Evolutionary conservation across 2,329 filamentous ascomycete species (phyloP).

Genomic region (Aspergillus bombycis): DNA sequence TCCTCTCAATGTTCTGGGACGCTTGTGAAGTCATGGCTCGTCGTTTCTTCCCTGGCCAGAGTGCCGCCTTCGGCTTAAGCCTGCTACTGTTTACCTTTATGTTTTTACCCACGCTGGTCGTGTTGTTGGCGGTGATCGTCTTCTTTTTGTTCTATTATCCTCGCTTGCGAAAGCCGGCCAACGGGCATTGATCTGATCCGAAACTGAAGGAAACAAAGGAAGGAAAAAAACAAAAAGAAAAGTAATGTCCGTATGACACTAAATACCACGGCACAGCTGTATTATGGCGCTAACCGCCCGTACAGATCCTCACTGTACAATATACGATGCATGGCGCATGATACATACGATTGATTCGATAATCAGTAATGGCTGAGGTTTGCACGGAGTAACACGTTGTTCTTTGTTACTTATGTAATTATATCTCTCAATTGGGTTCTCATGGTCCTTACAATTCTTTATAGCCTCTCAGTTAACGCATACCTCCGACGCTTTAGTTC

Average conservation of each 20-base stretch:
- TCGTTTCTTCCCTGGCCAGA: constrained; percentile 30
- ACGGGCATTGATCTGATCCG: background rate
- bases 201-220: too few species aligned
- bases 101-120: constrained; percentile 38
- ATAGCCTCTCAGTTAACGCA: background rate
- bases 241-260: background rate
- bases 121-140: constrained; percentile 34
- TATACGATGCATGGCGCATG: background rate
- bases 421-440: background rate
- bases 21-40: constrained; percentile 33
- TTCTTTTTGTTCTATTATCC: constrained; percentile 38
- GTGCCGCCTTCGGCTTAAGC: constrained; percentile 34
- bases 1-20: constrained; percentile 19
- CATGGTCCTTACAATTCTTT: background rate
- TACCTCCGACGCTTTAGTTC: background rate
- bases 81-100: constrained; percentile 38
- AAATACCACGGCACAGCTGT: too few species aligned
- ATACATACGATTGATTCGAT: background rate
- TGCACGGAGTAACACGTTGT: background rate
- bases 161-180: constrained; percentile 23
- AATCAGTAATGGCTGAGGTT: background rate
- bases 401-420: background rate
- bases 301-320: background rate
- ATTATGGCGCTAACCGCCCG: background rate
- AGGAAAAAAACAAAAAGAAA: background rate